Percentiles rank a stretch among this genome's conserved stretches.
Evolutionary conservation across 306 rosid species (phyloP).

Genomic region (Pterocarpus santalinus): DNA sequence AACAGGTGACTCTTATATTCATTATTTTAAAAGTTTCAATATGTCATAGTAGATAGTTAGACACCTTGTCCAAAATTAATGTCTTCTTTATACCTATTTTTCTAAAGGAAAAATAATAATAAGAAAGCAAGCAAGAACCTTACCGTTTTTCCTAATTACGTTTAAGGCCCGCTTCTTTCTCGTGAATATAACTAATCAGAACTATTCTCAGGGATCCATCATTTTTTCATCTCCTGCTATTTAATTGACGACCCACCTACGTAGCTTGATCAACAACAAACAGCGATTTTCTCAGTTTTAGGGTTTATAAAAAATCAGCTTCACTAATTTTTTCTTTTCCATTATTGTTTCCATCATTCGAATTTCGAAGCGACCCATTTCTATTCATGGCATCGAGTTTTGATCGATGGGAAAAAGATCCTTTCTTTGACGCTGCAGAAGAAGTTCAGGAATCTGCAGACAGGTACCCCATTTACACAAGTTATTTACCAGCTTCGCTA

Average conservation of each 20-base stretch:
- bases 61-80: no score
- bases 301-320: slow-evolving; percentile 27
- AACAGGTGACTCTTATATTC: no score
- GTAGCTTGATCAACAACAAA: neutral
- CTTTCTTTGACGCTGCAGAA: slow-evolving; percentile 89
- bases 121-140: neutral
- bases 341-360: neutral
- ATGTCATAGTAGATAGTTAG: no score
- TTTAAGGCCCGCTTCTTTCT: slow-evolving; percentile 31
- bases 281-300: slow-evolving; percentile 23
- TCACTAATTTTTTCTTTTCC: slow-evolving; percentile 5
- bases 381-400: slow-evolving; percentile 84
- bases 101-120: no score
- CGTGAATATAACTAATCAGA: slow-evolving; percentile 6
- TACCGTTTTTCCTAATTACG: slow-evolving; percentile 23
- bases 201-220: slow-evolving; percentile 33
- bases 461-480: slow-evolving; percentile 59
- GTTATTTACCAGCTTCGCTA: neutral
- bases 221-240: neutral
- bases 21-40: no score
- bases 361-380: slow-evolving; percentile 20
- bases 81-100: no score
- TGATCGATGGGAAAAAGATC: slow-evolving; percentile 97
- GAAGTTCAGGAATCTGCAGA: slow-evolving; percentile 98
- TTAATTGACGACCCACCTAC: slow-evolving; percentile 1